A percentile compares a stretch with the other conserved stretches of the same genome.
phyloP scores from a whole-genome alignment of 352 stramenopile genomes.

The Phytophthora sojae region DNA sequence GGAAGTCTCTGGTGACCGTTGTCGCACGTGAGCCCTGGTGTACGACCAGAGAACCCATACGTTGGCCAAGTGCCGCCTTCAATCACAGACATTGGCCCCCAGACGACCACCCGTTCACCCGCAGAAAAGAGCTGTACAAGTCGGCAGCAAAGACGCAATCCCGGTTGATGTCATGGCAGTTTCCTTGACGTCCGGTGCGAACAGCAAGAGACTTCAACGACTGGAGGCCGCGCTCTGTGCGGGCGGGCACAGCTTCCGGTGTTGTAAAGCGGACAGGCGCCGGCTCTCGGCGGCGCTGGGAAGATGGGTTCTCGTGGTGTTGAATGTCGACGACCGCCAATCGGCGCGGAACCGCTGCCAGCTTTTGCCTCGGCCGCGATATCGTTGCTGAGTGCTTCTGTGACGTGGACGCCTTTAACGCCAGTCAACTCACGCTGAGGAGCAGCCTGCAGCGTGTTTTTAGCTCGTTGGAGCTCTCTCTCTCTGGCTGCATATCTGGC shows the following conservation, averaged over 20 bases:
- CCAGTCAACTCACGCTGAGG: conserved; percentile 8
- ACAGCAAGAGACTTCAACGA: conserved; percentile 22
- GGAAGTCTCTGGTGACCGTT: conserved; percentile 13
- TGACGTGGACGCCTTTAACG: conserved; percentile 14
- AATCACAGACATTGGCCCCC: conserved; percentile 10
- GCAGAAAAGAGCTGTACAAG: conserved; percentile 6
- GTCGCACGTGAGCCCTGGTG: conserved; percentile 12
- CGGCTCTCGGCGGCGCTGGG: conserved; percentile 17
- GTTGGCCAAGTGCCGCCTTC: not conserved
- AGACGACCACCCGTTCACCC: conserved; percentile 5
- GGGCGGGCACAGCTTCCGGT: conserved; percentile 16
- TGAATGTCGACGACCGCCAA: conserved; percentile 8
- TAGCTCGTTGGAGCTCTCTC: not conserved
- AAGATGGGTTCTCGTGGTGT: conserved; percentile 12
- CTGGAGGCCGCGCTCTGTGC: conserved; percentile 6
- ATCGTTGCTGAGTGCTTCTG: not conserved
- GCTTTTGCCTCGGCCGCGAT: not conserved
- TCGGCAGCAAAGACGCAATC: conserved; percentile 24
- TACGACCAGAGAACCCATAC: conserved; percentile 5
- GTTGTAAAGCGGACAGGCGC: conserved; percentile 11
- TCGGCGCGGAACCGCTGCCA: not conserved
- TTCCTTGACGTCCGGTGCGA: conserved; percentile 11
- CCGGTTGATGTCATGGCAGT: conserved; percentile 18
- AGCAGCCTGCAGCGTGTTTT: conserved; percentile 21
- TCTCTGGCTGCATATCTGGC: conserved; percentile 2